phyloP scores from a whole-genome alignment of 106 monocot species.

The Phalaenopsis equestris region DNA sequence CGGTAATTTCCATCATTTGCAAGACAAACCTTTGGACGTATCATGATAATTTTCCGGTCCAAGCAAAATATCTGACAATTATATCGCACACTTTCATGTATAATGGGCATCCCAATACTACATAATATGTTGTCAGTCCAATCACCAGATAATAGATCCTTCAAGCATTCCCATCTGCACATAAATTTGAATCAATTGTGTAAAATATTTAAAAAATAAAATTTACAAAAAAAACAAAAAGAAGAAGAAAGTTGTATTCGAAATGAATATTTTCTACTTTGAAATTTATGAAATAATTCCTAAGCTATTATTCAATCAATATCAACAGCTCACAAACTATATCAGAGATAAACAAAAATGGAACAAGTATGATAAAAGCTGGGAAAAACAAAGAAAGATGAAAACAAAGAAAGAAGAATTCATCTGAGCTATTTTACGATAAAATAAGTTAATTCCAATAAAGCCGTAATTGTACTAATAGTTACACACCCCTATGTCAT shows the following conservation, averaged over 20 bases:
- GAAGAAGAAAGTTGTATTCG: not conserved
- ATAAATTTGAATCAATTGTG: conserved; percentile 6
- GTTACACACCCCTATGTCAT: not conserved
- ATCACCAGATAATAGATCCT: conserved; percentile 67
- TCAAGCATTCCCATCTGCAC: conserved; percentile 94
- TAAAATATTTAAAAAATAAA: not conserved
- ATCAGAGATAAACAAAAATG: not conserved
- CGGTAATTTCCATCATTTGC: conserved; percentile 99
- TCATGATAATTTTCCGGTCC: conserved; percentile 83
- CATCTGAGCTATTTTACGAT: not conserved
- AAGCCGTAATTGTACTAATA: not conserved
- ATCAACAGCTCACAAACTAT: not conserved
- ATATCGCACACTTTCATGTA: conserved; percentile 84
- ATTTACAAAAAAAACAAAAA: not conserved
- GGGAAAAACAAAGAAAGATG: not conserved
- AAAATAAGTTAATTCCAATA: not conserved
- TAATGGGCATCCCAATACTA: conserved; percentile 94
- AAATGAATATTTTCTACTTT: not conserved
- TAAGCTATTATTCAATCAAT: not conserved
- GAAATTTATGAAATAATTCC: not conserved
- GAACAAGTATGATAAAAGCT: not conserved
- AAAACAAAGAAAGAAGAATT: not conserved
- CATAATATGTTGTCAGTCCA: conserved; percentile 83
- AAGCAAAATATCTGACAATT: conserved; percentile 98
- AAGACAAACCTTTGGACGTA: conserved; percentile 92